phyloP scores from a whole-genome alignment of 2,329 filamentous ascomycete genomes.

The Moelleriella libera region DNA sequence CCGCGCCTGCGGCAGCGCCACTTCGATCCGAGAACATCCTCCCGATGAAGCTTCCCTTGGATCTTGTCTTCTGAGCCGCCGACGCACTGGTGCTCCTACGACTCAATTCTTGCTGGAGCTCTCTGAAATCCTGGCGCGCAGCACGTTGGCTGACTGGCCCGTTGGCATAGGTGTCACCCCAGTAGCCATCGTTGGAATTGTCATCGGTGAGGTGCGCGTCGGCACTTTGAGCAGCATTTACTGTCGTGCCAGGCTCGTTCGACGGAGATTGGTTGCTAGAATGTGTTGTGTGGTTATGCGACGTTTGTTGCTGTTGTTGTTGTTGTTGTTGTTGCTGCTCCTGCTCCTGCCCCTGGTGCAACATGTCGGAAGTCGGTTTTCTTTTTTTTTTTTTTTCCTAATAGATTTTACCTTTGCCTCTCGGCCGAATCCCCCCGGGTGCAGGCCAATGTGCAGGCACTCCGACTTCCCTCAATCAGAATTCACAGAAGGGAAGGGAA shows the following conservation, averaged over 20 bases:
- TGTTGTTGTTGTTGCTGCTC: background rate
- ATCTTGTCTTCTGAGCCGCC: constrained; percentile 1
- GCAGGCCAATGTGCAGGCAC: too few species aligned
- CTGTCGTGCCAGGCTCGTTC: background rate
- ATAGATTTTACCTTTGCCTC: too few species aligned
- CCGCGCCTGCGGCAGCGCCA: background rate
- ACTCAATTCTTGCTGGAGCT: constrained; percentile 11
- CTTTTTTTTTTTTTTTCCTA: too few species aligned
- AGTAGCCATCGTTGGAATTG: constrained; percentile 9
- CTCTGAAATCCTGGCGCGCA: constrained; percentile 8
- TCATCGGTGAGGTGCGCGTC: background rate
- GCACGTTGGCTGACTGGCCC: constrained; percentile 7
- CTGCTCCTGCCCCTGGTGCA: too few species aligned
- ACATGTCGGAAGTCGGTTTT: too few species aligned
- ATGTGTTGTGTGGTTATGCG: background rate
- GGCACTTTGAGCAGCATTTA: background rate
- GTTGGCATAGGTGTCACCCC: constrained; percentile 11
- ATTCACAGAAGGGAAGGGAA: too few species aligned
- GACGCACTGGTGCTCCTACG: constrained; percentile 6
- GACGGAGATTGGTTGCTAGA: background rate
- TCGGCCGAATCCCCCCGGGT: too few species aligned
- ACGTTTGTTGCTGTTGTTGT: background rate
- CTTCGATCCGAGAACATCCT: constrained; percentile 1
- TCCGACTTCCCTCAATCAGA: too few species aligned
- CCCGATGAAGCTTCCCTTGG: background rate